Conservation (phyloP, 768 basidiomycete genomes). For the Kwoniella dendrophila region DNA sequence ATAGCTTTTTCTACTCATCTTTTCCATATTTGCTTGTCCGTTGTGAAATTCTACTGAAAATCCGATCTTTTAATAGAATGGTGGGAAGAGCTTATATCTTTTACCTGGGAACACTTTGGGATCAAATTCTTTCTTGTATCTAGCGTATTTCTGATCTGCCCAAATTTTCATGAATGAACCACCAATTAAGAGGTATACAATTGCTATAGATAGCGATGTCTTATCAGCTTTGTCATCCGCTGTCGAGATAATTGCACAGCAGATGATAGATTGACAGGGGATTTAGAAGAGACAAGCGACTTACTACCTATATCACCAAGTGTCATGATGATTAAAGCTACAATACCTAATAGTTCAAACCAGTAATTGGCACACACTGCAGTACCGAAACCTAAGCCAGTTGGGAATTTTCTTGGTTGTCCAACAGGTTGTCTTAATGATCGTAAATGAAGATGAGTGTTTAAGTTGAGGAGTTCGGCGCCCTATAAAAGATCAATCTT, state of each 20-base stretch:
- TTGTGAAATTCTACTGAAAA: neutral
- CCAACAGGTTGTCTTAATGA: conserved; percentile 75
- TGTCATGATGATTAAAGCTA: conserved; percentile 72
- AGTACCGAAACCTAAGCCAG: conserved; percentile 87
- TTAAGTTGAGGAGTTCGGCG: conserved; percentile 79
- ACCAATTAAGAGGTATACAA: conserved; percentile 67
- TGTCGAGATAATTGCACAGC: too few relatives aligned
- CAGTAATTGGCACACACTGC: conserved; percentile 92
- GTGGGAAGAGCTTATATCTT: conserved; percentile 48
- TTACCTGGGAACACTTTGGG: conserved; percentile 70
- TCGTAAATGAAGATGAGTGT: conserved; percentile 79
- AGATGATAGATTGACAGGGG: neutral
- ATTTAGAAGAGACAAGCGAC: too few relatives aligned
- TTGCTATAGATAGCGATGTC: conserved; percentile 50
- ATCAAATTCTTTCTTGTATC: conserved; percentile 92
- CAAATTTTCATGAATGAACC: conserved; percentile 75
- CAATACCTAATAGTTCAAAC: conserved; percentile 82
- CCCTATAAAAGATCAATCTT: conserved; percentile 61
- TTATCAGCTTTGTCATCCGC: conserved; percentile 12
- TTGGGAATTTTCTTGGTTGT: conserved; percentile 78
- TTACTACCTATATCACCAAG: conserved; percentile 60
- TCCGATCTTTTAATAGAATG: conserved; percentile 30
- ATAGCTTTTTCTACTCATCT: too few relatives aligned
- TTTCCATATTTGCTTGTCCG: too few relatives aligned
- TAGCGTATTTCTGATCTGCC: conserved; percentile 86